Evolutionary conservation across 192 early-diverging fungal genomes (phyloP).

Genomic region (Haplosporangium gracile): DNA sequence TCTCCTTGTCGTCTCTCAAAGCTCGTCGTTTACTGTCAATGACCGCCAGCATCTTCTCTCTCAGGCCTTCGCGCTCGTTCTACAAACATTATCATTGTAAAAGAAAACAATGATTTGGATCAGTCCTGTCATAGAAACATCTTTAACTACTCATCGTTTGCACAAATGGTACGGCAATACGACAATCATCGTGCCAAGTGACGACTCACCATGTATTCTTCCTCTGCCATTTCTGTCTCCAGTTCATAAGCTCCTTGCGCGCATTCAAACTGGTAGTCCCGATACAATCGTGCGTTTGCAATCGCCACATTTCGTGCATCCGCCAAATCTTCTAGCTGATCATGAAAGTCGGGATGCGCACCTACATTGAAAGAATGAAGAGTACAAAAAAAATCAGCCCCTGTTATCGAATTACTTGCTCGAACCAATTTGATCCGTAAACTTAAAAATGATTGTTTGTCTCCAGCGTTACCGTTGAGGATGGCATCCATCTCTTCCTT

Average conservation of each 20-base stretch:
- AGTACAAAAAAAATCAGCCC: background rate
- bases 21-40: constrained; percentile 85
- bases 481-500: constrained; percentile 60
- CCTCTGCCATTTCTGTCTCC: constrained; percentile 72
- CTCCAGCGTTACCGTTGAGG: constrained; percentile 29
- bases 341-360: constrained; percentile 76
- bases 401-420: background rate
- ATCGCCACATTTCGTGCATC: constrained; percentile 69
- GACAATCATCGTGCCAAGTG: background rate
- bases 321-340: constrained; percentile 72
- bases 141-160: background rate
- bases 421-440: background rate
- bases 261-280: constrained; percentile 79
- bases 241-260: constrained; percentile 73
- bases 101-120: background rate
- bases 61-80: constrained; percentile 75
- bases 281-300: constrained; percentile 66
- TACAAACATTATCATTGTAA: constrained; percentile 21
- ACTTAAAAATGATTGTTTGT: background rate
- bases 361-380: constrained; percentile 56
- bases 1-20: constrained; percentile 88
- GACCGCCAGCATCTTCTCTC: constrained; percentile 79
- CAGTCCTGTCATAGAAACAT: background rate
- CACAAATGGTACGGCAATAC: too few species aligned
- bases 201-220: constrained; percentile 72